Evolutionary conservation across 2,329 filamentous ascomycete genomes (phyloP), one percentile per base, ranked within the genome.

Genomic region (Fusarium mundagurra): DNA sequence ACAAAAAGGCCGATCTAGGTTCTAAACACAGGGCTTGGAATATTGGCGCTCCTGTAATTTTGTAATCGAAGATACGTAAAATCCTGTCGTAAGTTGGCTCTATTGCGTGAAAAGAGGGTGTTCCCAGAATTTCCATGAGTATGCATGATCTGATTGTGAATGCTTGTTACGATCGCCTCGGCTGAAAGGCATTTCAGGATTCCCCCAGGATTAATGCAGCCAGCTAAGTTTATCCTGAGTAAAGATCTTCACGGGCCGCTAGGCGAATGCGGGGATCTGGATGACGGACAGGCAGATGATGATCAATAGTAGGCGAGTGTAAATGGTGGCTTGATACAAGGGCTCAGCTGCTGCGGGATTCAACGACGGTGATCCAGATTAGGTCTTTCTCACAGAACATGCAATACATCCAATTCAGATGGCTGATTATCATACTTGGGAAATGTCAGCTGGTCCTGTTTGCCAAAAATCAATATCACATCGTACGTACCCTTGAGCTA

Each of bases 171-270:
- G 43, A 68, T 50, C 31, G 20, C 24, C 55, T 59, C 24, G 55
- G 57, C 24, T n/a, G 33, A 51, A 51, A 14, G 57, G 57, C 57
- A 59, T 31, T 47, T 51, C n/a, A 51, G 43, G 43, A 34, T 38
- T 59, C 57, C 51, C 34, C 61, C 34, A 47, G 34, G 43, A 60
- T 67, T 51, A 69, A 55, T 60, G 27, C 50, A 73, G 39, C 53
- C 22, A 62, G 36, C 24, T 34, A 65, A 44, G 43, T 33, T 58
- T 53, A 71, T 73, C 70, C 62, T 54, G 34, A 69, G 47, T 38
- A 60, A 61, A 69, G 70, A 73, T 72, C 69, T 34, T 45, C 69
- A 31, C 57, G 50, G 65, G 48, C 64, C 64, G 64, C 58, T 48
- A 59, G 64, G 54, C 57, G 41, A 64, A 47, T 66, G 64, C 54